Evolutionary conservation across 2,329 filamentous ascomycete species (phyloP), one percentile per base, ranked within the genome.

Genomic region (Venturia oleaginea): DNA sequence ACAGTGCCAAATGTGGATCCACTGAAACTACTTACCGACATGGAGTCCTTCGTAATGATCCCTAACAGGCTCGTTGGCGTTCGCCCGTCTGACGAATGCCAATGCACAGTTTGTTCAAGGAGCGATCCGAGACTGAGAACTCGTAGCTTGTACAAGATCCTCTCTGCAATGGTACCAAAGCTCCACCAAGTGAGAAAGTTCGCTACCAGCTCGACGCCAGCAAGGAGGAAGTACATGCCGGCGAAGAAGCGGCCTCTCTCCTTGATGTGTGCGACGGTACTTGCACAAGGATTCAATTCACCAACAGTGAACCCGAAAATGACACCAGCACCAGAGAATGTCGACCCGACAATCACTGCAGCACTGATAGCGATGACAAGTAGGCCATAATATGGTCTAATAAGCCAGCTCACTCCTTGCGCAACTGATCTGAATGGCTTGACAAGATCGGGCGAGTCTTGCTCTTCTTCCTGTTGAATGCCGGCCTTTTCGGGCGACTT

Each of bases 251-350:
- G 34, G 27, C 59, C 59, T 46, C 59, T 19, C 8, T 61, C 59
- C 15, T n/a, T 38, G 24, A 61, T 61, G 34, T 43, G 34, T 19
- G 37, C 59, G 8, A 43, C 59, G 17, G 59, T 38, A 30, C 76
- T 74, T 43, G 81, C 77, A 72, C 84, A 86, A 0, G 82, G 79
- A 65, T 79, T 84, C 43, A 87, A 74, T 46, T 74, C 78, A n/a
- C 82, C 82, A 54, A 87, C 79, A 1, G 82, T 83, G 70, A 84
- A 81, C 57, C 85, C 85, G 65, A 87, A 86, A 48, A 87, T 82
- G 5, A 85, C 74, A 22, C 82, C 84, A 59, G 81, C 79, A 0
- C 78, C 83, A 24, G 82, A 81, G 70, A 83, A 86, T 0, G 84
- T 81, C 17, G 79, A 79, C 5, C 84, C 84, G 4, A 86, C 82